Percentiles rank a stretch among this genome's conserved stretches.
phyloP scores from a whole-genome alignment of 2,329 filamentous ascomycete genomes.

The Dendrostoma leiphaemia region DNA sequence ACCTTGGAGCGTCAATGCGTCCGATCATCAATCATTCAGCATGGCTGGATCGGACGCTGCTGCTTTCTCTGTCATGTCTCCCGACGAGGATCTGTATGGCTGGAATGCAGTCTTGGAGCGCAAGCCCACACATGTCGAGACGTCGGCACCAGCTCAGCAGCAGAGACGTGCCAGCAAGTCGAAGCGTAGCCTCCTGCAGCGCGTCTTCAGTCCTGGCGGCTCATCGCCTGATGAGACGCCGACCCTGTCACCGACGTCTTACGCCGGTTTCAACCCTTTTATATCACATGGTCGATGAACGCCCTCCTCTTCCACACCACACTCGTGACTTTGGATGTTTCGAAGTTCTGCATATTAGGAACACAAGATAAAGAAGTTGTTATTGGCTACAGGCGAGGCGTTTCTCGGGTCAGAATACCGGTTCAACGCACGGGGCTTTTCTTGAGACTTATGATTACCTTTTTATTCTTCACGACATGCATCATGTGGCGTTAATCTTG shows the following conservation, averaged over 20 bases:
- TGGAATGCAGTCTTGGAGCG: conserved; percentile 26
- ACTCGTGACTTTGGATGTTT: too few species aligned
- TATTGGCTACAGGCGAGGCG: conserved; percentile 9
- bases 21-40: conserved; percentile 16
- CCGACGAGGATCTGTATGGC: conserved; percentile 26
- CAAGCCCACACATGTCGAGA: conserved; percentile 14
- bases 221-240: conserved; percentile 2
- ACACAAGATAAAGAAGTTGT: conserved; percentile 14
- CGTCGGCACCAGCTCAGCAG: background rate
- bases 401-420: conserved; percentile 3
- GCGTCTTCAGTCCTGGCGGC: conserved; percentile 16
- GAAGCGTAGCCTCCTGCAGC: conserved; percentile 18
- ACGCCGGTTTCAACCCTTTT: background rate
- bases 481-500: conserved; percentile 2
- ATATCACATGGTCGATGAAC: background rate
- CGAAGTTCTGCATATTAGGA: conserved; percentile 11
- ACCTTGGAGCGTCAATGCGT: conserved; percentile 7
- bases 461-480: conserved; percentile 5
- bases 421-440: background rate
- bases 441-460: background rate
- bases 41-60: conserved; percentile 16
- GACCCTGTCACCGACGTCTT: conserved; percentile 2
- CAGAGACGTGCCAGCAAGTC: conserved; percentile 14
- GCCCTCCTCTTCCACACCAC: background rate
- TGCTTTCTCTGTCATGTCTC: conserved; percentile 11